A percentile compares a stretch with the other conserved stretches of the same genome.
phyloP scores from a whole-genome alignment of 495 filamentous ascomycete genomes.

The Aspergillus ellipticus region DNA sequence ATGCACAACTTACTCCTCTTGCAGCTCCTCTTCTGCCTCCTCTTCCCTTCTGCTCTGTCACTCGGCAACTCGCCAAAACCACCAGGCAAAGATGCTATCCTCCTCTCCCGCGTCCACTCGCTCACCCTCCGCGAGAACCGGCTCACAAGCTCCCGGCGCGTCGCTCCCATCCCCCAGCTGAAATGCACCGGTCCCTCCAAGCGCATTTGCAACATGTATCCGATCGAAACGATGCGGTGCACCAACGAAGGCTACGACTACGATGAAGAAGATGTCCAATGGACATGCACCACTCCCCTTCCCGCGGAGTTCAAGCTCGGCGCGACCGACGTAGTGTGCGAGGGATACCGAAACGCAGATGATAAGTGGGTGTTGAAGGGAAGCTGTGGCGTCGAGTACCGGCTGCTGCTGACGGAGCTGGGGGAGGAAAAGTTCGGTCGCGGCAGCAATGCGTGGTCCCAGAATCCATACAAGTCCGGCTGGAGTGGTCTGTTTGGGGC shows the following conservation, averaged over 20 bases:
- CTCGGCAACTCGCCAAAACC: conserved; percentile 26
- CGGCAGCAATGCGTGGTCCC: conserved; percentile 4
- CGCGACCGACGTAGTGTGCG: conserved; percentile 85
- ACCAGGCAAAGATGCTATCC: conserved; percentile 57
- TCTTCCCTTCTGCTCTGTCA: conserved; percentile 32
- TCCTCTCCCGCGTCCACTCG: conserved; percentile 71
- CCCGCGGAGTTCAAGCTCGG: conserved; percentile 86
- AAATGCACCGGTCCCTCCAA: conserved; percentile 69
- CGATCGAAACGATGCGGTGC: conserved; percentile 81
- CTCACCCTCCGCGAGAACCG: conserved; percentile 67
- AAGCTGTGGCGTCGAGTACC: conserved; percentile 90
- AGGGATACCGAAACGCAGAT: conserved; percentile 72
- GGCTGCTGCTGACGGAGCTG: conserved; percentile 72
- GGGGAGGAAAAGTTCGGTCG: conserved; percentile 68
- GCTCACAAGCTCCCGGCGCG: conserved; percentile 70
- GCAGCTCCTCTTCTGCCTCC: conserved; percentile 17
- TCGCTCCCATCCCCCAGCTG: conserved; percentile 76
- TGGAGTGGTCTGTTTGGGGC: conserved; percentile 13
- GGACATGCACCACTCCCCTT: conserved; percentile 79
- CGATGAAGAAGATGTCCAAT: conserved; percentile 69
- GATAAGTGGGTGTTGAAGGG: conserved; percentile 85
- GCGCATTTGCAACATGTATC: conserved; percentile 55
- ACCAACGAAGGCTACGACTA: conserved; percentile 74
- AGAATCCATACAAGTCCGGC: conserved; percentile 10
- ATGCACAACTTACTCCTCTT: conserved; percentile 11